phyloP scores from a whole-genome alignment of 306 rosid species.

The Rosa chinensis region DNA sequence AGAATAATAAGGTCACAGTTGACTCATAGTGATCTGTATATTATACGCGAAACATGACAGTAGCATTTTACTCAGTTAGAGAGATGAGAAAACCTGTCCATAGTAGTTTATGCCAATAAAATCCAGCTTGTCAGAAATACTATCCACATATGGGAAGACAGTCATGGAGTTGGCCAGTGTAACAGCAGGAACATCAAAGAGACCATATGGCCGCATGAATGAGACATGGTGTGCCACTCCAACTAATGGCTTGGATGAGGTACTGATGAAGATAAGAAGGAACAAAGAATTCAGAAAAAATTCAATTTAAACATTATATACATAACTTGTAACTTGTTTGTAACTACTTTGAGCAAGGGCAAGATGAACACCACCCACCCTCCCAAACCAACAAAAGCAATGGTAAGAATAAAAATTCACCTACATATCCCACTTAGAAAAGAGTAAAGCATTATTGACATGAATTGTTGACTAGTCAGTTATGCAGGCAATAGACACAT shows the following conservation, averaged over 20 bases:
- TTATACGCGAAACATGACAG: slow-evolving; percentile 22
- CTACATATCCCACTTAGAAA: not conserved
- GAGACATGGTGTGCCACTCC: slow-evolving; percentile 95
- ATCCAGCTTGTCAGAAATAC: slow-evolving; percentile 78
- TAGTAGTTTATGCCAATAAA: slow-evolving; percentile 91
- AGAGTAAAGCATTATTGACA: slow-evolving; percentile 14
- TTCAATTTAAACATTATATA: not conserved
- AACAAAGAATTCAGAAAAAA: not conserved
- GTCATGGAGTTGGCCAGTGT: slow-evolving; percentile 80
- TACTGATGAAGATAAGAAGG: slow-evolving; percentile 35
- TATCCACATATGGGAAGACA: slow-evolving; percentile 72
- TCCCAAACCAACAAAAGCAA: not conserved
- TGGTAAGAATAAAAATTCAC: not conserved
- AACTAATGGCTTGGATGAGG: slow-evolving; percentile 48
- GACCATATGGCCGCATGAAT: slow-evolving; percentile 92
- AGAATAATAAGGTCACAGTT: slow-evolving; percentile 26
- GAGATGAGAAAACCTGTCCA: slow-evolving; percentile 70
- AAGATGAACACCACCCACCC: not conserved
- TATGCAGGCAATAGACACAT: slow-evolving; percentile 4
- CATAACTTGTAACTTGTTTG: not conserved
- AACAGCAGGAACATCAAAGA: slow-evolving; percentile 82
- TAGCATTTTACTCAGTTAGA: slow-evolving; percentile 18
- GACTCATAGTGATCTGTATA: not conserved
- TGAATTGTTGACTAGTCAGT: not conserved
- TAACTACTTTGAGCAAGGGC: not conserved